These are phyloP conservation scores for Capronia coronata DNA, from an alignment of 2,329 filamentous ascomycete genomes.

Conservation along the genomic window DNA sequence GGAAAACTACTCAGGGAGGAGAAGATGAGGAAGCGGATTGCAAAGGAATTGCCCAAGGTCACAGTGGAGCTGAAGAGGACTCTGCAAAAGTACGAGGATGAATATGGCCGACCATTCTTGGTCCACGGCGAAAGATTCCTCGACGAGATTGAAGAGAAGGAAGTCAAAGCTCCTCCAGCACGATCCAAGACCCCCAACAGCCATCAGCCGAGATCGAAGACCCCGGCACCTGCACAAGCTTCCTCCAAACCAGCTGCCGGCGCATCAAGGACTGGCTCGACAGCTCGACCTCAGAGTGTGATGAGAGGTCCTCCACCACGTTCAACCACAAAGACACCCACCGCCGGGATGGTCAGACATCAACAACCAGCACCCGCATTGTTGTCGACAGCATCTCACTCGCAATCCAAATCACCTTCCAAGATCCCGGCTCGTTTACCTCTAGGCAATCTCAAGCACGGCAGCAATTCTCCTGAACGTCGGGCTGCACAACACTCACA, in stretches of 20 bases:
- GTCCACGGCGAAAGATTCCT: constrained; percentile 90
- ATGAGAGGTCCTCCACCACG: constrained; percentile 40
- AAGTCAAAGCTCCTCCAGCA: constrained; percentile 54
- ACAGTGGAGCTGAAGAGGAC: constrained; percentile 72
- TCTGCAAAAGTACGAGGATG: constrained; percentile 85
- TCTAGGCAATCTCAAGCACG: constrained; percentile 39
- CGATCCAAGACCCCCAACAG: constrained; percentile 70
- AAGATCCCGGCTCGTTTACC: constrained; percentile 46
- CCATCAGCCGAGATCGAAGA: constrained; percentile 48
- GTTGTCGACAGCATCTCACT: constrained; percentile 15
- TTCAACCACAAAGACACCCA: constrained; percentile 44
- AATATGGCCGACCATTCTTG: constrained; percentile 86
- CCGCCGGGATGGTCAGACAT: constrained; percentile 38
- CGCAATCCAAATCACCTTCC: constrained; percentile 41
- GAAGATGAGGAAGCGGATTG: constrained; percentile 96
- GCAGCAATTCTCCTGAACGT: constrained; percentile 70
- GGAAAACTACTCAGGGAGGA: constrained; percentile 90
- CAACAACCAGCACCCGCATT: constrained; percentile 16
- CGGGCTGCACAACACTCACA: constrained; percentile 43
- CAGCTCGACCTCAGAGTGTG: constrained; percentile 32
- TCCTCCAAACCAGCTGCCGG: constrained; percentile 16
- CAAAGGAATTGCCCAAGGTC: constrained; percentile 91
- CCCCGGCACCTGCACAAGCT: constrained; percentile 34
- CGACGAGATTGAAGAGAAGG: constrained; percentile 66
- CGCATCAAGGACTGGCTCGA: constrained; percentile 11